Evolutionary conservation across 2,329 filamentous ascomycete genomes (phyloP).

Genomic region (Septoria petroselini): DNA sequence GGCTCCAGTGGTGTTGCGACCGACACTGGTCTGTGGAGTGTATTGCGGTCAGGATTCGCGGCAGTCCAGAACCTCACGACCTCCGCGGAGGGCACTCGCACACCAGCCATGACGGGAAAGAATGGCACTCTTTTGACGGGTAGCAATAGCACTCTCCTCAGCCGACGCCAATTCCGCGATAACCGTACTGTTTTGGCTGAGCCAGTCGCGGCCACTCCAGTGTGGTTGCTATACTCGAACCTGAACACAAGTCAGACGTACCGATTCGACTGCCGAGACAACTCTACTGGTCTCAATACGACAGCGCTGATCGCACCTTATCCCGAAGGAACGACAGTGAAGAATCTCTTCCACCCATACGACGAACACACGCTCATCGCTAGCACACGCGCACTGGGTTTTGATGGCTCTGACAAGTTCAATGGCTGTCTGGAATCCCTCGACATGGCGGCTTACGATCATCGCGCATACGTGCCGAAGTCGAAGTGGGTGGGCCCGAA

Average conservation of each 20-base stretch:
- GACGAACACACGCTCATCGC: slow-evolving; percentile 51
- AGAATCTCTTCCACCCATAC: slow-evolving; percentile 59
- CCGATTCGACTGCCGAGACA: slow-evolving; percentile 54
- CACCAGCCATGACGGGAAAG: not conserved
- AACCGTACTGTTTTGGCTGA: slow-evolving; percentile 5
- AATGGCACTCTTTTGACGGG: not conserved
- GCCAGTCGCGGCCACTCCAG: slow-evolving; percentile 35
- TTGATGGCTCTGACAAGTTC: slow-evolving; percentile 44
- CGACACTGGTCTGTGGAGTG: slow-evolving; percentile 59
- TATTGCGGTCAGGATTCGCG: slow-evolving; percentile 47
- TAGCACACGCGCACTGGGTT: slow-evolving; percentile 29
- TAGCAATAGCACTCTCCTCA: not conserved
- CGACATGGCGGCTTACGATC: slow-evolving; percentile 54
- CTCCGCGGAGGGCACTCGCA: slow-evolving; percentile 35
- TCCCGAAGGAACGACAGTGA: slow-evolving; percentile 51
- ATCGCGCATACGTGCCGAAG: slow-evolving; percentile 56
- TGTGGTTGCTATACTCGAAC: slow-evolving; percentile 53
- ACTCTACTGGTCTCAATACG: slow-evolving; percentile 30
- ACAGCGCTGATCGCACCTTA: slow-evolving; percentile 56
- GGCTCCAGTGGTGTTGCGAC: slow-evolving; percentile 52
- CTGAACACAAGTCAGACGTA: slow-evolving; percentile 49
- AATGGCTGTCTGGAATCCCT: slow-evolving; percentile 56
- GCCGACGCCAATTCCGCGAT: not conserved
- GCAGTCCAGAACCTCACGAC: slow-evolving; percentile 52
- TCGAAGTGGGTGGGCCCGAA: slow-evolving; percentile 48